phyloP scores from a whole-genome alignment of 2,329 filamentous ascomycete species.

The Xylaria sp. region DNA sequence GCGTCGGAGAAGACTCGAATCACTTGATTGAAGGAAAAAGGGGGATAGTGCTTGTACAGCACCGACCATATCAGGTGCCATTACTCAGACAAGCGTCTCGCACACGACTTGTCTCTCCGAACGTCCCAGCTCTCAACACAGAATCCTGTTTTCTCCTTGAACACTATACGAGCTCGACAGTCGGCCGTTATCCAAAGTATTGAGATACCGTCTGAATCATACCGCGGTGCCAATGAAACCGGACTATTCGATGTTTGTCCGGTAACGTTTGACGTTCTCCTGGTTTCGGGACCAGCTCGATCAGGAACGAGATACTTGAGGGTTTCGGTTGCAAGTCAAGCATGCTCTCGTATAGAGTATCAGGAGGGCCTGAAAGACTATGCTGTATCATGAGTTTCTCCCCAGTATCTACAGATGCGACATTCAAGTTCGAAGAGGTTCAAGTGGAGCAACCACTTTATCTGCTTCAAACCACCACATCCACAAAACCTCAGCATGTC shows the following conservation, averaged over 20 bases:
- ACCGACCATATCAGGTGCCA: background rate
- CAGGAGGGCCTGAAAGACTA: no score
- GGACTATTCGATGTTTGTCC: background rate
- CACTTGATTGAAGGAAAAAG: background rate
- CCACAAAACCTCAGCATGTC: background rate
- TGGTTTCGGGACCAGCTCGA: conserved; percentile 9
- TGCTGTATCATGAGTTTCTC: background rate
- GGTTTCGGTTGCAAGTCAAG: background rate
- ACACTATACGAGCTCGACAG: background rate
- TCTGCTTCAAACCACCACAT: background rate
- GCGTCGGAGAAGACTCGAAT: background rate
- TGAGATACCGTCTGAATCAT: background rate
- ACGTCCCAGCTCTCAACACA: background rate
- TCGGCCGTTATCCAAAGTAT: background rate
- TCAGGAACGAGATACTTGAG: conserved; percentile 15
- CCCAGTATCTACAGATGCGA: no score
- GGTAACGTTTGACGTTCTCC: background rate
- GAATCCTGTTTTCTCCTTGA: background rate
- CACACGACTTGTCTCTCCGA: background rate
- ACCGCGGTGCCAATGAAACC: background rate
- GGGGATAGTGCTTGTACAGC: background rate
- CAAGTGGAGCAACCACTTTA: background rate
- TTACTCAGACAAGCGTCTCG: background rate
- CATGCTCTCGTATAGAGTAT: background rate
- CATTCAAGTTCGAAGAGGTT: no score